These are phyloP conservation scores for Venturia carpophila DNA, from an alignment of 2,329 filamentous ascomycete genomes.

Conservation along the genomic window DNA sequence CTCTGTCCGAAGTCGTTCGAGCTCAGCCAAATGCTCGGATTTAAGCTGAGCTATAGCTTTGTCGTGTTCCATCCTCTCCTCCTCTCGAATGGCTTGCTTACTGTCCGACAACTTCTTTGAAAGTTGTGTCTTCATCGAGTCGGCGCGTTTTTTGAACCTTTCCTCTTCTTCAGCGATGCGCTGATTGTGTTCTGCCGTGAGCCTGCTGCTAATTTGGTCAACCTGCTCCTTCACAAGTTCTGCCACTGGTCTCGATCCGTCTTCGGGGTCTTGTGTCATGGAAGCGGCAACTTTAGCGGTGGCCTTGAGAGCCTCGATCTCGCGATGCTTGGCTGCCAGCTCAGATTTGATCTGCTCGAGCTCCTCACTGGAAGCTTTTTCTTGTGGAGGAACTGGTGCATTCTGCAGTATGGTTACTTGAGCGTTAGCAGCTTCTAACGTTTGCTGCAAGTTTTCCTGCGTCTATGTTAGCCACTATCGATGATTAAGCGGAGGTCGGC, in stretches of 20 bases:
- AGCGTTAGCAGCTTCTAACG: slow-evolving; percentile 29
- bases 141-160: slow-evolving; percentile 57
- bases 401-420: slow-evolving; percentile 28
- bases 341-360: slow-evolving; percentile 35
- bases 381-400: slow-evolving; percentile 15
- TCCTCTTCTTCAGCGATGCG: slow-evolving; percentile 54
- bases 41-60: slow-evolving; percentile 24
- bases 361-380: slow-evolving; percentile 23
- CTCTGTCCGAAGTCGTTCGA: background rate
- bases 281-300: slow-evolving; percentile 27
- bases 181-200: slow-evolving; percentile 37
- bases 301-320: slow-evolving; percentile 38
- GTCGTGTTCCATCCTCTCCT: background rate
- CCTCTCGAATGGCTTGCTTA: slow-evolving; percentile 26
- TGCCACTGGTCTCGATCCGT: slow-evolving; percentile 27
- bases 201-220: slow-evolving; percentile 29
- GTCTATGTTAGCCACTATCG: slow-evolving; percentile 15
- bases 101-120: slow-evolving; percentile 59
- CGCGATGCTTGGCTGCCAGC: slow-evolving; percentile 37
- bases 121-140: slow-evolving; percentile 60
- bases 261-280: slow-evolving; percentile 13
- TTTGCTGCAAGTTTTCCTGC: slow-evolving; percentile 34
- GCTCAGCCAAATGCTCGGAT: slow-evolving; percentile 1
- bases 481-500: background rate
- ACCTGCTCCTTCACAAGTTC: slow-evolving; percentile 43